A percentile compares a stretch with the other conserved stretches of the same genome.
Conservation (phyloP, 805 yeast species). For the Candida awuae region DNA sequence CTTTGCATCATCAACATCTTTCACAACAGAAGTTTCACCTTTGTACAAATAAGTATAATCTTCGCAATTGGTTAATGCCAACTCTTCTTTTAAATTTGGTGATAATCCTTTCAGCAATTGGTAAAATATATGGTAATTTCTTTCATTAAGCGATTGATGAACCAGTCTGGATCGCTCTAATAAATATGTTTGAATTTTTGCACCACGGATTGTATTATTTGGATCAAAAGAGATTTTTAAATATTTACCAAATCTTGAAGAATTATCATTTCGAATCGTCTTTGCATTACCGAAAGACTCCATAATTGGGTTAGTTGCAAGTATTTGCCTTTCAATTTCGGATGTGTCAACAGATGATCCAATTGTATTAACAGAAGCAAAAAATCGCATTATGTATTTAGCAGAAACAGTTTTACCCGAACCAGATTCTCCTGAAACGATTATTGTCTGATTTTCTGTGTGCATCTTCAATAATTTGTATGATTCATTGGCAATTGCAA, state of each 20-base stretch:
- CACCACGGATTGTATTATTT: slow-evolving; percentile 78
- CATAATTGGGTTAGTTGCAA: slow-evolving; percentile 95
- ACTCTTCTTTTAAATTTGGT: slow-evolving; percentile 44
- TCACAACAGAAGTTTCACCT: slow-evolving; percentile 64
- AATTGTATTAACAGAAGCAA: slow-evolving; percentile 77
- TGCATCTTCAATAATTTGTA: slow-evolving; percentile 86
- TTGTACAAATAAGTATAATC: slow-evolving; percentile 80
- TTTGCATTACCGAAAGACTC: slow-evolving; percentile 99
- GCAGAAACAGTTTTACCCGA: slow-evolving; percentile 98
- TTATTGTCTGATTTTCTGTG: slow-evolving; percentile 82
- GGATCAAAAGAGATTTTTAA: slow-evolving; percentile 80
- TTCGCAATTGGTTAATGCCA: slow-evolving; percentile 54
- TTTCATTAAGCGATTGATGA: slow-evolving; percentile 77
- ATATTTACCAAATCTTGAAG: slow-evolving; percentile 95
- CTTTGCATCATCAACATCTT: slow-evolving; percentile 70
- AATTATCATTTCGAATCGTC: slow-evolving; percentile 93
- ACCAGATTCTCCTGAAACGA: slow-evolving; percentile 97
- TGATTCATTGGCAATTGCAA: slow-evolving; percentile 96
- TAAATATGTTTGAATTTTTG: slow-evolving; percentile 84
- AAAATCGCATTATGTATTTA: slow-evolving; percentile 93
- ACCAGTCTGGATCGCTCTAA: slow-evolving; percentile 91
- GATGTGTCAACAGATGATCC: slow-evolving; percentile 40
- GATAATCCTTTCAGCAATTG: slow-evolving; percentile 73
- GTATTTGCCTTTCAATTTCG: slow-evolving; percentile 83
- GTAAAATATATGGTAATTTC: slow-evolving; percentile 93